phyloP scores from a whole-genome alignment of 176 grass and related monocot species.

The Panicum miliaceum region DNA sequence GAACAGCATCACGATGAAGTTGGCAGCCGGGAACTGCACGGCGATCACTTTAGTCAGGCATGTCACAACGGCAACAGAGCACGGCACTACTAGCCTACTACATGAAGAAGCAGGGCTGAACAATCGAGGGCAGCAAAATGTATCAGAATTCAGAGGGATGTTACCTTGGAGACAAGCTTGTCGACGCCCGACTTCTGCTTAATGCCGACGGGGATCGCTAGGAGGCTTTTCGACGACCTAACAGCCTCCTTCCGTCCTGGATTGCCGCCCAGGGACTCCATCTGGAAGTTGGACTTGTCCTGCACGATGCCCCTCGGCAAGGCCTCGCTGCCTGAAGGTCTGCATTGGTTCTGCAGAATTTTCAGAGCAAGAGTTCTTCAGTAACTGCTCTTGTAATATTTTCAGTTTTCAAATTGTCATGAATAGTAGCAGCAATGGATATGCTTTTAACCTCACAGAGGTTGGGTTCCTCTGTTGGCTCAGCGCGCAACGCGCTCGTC shows the following conservation, averaged over 20 bases:
- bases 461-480: constrained; percentile 24
- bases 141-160: not conserved
- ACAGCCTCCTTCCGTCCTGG: constrained; percentile 24
- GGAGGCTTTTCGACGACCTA: constrained; percentile 61
- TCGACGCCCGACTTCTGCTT: constrained; percentile 78
- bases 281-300: constrained; percentile 72
- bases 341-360: constrained; percentile 54
- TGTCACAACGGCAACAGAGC: not conserved
- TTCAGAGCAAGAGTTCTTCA: constrained; percentile 22
- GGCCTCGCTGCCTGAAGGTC: constrained; percentile 64
- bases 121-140: not conserved
- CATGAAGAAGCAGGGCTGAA: not conserved
- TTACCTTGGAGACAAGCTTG: constrained; percentile 78
- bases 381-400: constrained; percentile 6
- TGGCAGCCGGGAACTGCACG: constrained; percentile 55
- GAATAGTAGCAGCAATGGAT: not conserved
- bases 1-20: constrained; percentile 80
- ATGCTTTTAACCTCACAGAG: constrained; percentile 42
- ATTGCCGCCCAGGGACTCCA: constrained; percentile 62
- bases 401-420: not conserved
- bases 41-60: not conserved
- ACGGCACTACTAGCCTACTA: not conserved
- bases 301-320: constrained; percentile 85
- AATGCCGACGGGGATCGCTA: constrained; percentile 83
- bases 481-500: not conserved